phyloP scores from a whole-genome alignment of 2,329 filamentous ascomycete genomes.

The Plectosphaerella plurivora region DNA sequence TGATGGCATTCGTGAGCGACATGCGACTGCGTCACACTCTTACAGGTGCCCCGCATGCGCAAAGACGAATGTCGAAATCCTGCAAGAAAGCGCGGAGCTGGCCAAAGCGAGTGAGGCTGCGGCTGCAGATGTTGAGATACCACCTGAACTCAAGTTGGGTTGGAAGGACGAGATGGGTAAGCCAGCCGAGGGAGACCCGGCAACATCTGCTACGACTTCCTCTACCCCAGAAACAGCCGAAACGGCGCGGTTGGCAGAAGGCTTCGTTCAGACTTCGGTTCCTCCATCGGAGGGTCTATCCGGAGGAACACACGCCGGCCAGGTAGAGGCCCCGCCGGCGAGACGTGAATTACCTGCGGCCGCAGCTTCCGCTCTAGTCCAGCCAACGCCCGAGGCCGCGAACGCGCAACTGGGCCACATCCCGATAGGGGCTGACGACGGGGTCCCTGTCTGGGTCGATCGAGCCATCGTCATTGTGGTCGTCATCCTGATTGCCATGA shows the following conservation, averaged over 20 bases:
- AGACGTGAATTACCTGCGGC: background rate
- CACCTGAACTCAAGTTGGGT: conserved; percentile 57
- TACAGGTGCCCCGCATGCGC: conserved; percentile 71
- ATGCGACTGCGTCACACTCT: conserved; percentile 61
- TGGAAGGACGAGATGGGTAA: conserved; percentile 68
- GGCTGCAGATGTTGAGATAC: conserved; percentile 42
- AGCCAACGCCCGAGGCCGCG: conserved; percentile 16
- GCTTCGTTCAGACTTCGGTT: conserved; percentile 48
- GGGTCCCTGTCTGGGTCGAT: conserved; percentile 72
- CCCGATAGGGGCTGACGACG: conserved; percentile 31
- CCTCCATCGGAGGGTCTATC: conserved; percentile 10
- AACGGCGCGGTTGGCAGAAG: conserved; percentile 49
- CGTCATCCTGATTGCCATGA: conserved; percentile 64
- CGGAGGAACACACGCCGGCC: too few relatives aligned
- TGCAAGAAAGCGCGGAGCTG: conserved; percentile 63
- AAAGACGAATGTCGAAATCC: conserved; percentile 68
- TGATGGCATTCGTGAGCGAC: conserved; percentile 59
- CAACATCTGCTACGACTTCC: background rate
- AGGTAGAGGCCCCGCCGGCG: too few relatives aligned
- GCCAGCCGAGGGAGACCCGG: conserved; percentile 10
- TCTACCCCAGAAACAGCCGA: conserved; percentile 29
- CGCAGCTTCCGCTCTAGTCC: conserved; percentile 21
- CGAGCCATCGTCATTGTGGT: conserved; percentile 71
- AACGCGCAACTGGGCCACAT: conserved; percentile 13
- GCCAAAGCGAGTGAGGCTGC: conserved; percentile 31